Conservation (phyloP, 2,329 filamentous ascomycete genomes). For the Atkinsonella hypoxylon region DNA sequence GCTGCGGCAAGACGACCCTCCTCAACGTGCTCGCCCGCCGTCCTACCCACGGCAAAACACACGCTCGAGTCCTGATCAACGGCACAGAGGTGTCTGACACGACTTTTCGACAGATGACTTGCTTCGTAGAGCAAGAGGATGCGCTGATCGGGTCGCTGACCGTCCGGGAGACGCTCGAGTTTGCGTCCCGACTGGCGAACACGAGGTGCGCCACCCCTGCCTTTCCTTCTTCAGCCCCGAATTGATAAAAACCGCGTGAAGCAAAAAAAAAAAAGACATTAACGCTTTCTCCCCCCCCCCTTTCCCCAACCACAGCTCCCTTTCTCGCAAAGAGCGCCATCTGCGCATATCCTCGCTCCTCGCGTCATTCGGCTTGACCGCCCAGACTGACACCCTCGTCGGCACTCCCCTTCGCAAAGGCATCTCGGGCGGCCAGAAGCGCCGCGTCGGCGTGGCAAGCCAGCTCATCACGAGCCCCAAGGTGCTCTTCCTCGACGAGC, state of each 20-base stretch:
- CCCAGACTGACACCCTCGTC: constrained; percentile 59
- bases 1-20: constrained; percentile 71
- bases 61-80: constrained; percentile 44
- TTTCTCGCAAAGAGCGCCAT: constrained; percentile 41
- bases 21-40: constrained; percentile 63
- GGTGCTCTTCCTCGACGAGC: constrained; percentile 74
- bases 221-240: too few relatives aligned
- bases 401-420: constrained; percentile 77
- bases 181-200: constrained; percentile 59
- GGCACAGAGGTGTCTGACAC: constrained; percentile 39
- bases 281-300: not conserved
- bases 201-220: constrained; percentile 28
- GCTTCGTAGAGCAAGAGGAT: constrained; percentile 83
- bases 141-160: constrained; percentile 71
- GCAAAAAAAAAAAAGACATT: too few relatives aligned
- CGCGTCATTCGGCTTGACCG: constrained; percentile 58
- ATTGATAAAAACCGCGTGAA: too few relatives aligned
- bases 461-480: constrained; percentile 72
- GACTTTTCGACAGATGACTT: constrained; percentile 57
- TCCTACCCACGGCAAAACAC: constrained; percentile 23
- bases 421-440: constrained; percentile 76
- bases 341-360: constrained; percentile 55
- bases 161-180: constrained; percentile 66
- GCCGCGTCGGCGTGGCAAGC: constrained; percentile 65
- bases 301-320: constrained; percentile 12